These are phyloP conservation scores for Pseudogymnoascus sp. DNA, from an alignment of 2,329 filamentous ascomycete genomes.

Conservation along the genomic window DNA sequence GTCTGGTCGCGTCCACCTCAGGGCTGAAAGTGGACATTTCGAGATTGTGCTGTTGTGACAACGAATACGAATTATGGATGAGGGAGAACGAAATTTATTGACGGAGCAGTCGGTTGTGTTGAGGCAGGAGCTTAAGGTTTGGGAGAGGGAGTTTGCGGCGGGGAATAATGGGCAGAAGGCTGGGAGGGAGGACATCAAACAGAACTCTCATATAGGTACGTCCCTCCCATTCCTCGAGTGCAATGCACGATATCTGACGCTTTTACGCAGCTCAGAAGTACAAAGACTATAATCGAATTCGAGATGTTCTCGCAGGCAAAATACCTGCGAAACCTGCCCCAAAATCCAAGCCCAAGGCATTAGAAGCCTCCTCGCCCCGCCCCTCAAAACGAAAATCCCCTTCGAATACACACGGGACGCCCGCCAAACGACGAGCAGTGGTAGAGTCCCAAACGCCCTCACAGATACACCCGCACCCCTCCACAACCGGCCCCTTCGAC, in stretches of 20 bases:
- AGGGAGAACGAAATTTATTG: slow-evolving; percentile 12
- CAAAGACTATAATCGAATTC: slow-evolving; percentile 63
- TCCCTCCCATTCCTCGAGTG: neutral
- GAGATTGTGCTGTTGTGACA: neutral
- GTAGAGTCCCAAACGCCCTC: slow-evolving; percentile 37
- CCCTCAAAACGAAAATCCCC: slow-evolving; percentile 19
- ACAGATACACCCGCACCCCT: slow-evolving; percentile 29
- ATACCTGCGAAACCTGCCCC: slow-evolving; percentile 28
- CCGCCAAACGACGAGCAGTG: slow-evolving; percentile 43
- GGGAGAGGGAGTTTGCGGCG: slow-evolving; percentile 61
- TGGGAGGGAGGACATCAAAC: slow-evolving; percentile 66
- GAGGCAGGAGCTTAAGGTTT: slow-evolving; percentile 63
- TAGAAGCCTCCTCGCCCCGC: slow-evolving; percentile 22
- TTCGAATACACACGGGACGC: slow-evolving; percentile 31
- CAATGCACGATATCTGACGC: slow-evolving; percentile 12
- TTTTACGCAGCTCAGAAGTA: slow-evolving; percentile 57
- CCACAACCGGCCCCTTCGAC: slow-evolving; percentile 38
- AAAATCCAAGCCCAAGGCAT: slow-evolving; percentile 29
- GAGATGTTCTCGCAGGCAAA: slow-evolving; percentile 51
- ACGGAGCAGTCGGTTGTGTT: slow-evolving; percentile 39
- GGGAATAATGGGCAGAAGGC: slow-evolving; percentile 61
- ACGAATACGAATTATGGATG: neutral
- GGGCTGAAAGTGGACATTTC: neutral
- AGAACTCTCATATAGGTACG: slow-evolving; percentile 61
- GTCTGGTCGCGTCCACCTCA: neutral